Base-by-base conservation (phyloP, 495 filamentous ascomycete species). In the Tricharina praecox region DNA sequence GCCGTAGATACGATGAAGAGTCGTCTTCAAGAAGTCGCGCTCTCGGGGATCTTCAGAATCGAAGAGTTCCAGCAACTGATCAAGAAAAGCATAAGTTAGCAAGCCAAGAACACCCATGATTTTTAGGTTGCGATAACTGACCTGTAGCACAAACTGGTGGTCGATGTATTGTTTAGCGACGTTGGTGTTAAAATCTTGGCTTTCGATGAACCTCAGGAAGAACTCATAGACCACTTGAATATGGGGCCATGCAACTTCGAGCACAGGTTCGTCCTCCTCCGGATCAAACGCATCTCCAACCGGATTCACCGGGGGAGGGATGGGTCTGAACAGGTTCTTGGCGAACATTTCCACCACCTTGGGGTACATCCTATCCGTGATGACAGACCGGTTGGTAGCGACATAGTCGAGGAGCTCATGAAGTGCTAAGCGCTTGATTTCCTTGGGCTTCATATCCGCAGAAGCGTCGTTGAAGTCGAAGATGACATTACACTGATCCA, bases 191-290 rank as follows among this genome's bases (percentile, higher is more conserved):
- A 99, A 99, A 61, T 99, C 90, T 63, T 95, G 92, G 63, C 90
- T 99, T 61, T 99, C 90, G 56, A 99, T 99, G 66, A 96, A 99
- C 39, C 90, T 70, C 47, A 99, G 70, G 70, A 99, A 99, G 69
- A 99, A 99, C 64, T 99, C 90, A 60, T 99, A 99, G 23, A 99
- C 92, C 28, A 96, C 92, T 64, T 99, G 90, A 45, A 99, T 99
- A 62, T 99, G 90, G 10, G 90, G 90, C 90, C 90, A 99, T 9
- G 90, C 92, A 11, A 99, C 92, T 67, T 99, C 90, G 48, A 99
- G 70, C 5, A 99, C 90, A 10, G 90, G 90, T 55, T 99, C 90
- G 57, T 99, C 90, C 65, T 99, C 90, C 65, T 99, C 90, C 1
- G 90, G 90, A 55, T 99, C 90, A 61, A 95, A 99, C 3, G 92